Evolutionary conservation across 2,329 filamentous ascomycete species (phyloP).

Genomic region (Cladosporium cucumerinum): DNA sequence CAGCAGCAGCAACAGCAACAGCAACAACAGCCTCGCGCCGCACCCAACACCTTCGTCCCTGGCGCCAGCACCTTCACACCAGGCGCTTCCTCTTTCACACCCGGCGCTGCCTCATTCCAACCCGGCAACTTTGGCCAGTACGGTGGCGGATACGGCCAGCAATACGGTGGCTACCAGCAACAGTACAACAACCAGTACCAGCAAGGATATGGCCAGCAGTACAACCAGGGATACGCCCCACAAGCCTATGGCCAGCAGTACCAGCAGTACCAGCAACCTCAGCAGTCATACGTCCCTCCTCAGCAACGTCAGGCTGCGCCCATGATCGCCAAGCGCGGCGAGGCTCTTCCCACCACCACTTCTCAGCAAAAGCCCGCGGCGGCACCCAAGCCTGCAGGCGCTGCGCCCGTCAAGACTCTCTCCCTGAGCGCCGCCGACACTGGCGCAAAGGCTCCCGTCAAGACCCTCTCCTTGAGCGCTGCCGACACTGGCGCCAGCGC

Average conservation of each 20-base stretch:
- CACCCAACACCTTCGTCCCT: conserved; percentile 12
- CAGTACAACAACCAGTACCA: conserved; percentile 38
- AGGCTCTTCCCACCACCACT: conserved; percentile 50
- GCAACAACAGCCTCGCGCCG: conserved; percentile 16
- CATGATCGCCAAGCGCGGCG: conserved; percentile 62
- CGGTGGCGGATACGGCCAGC: conserved; percentile 31
- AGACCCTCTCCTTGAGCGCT: conserved; percentile 58
- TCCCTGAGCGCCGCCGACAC: conserved; percentile 58
- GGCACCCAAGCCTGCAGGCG: conserved; percentile 39
- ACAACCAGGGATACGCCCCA: conserved; percentile 46
- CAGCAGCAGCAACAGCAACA: conserved; percentile 20
- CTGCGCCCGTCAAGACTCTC: conserved; percentile 48
- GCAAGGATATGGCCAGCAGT: conserved; percentile 31
- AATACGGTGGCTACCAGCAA: conserved; percentile 28
- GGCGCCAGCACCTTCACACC: conserved; percentile 29
- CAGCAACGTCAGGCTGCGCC: conserved; percentile 52
- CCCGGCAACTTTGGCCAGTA: conserved; percentile 37
- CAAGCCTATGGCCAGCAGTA: conserved; percentile 39
- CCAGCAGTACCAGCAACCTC: conserved; percentile 45
- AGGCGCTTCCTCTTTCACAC: conserved; percentile 32
- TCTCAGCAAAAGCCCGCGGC: conserved; percentile 47
- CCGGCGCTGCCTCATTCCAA: conserved; percentile 37
- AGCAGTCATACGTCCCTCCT: conserved; percentile 50
- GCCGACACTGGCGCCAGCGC: conserved; percentile 45
- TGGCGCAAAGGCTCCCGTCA: conserved; percentile 52